Evolutionary conservation across 495 filamentous ascomycete genomes (phyloP).

Genomic region (Tuber umbilicatum): DNA sequence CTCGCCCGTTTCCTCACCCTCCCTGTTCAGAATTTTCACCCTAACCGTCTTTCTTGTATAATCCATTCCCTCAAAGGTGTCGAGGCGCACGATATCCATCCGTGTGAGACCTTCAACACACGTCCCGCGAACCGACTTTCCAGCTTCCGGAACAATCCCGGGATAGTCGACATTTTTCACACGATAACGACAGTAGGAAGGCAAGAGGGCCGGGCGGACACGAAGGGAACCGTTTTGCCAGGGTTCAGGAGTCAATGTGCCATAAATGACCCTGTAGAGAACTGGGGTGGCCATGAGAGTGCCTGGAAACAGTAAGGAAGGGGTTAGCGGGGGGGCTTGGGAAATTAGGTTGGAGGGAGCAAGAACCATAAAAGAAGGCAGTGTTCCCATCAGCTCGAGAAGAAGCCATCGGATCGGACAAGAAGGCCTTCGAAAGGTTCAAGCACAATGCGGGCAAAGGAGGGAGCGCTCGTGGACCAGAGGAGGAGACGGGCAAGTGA

Average conservation of each 20-base stretch:
- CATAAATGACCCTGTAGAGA: conserved; percentile 75
- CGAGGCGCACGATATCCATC: conserved; percentile 67
- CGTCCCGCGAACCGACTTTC: conserved; percentile 65
- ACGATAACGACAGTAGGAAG: conserved; percentile 61
- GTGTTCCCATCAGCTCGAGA: conserved; percentile 40
- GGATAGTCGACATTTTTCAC: conserved; percentile 71
- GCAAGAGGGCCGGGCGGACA: conserved; percentile 69
- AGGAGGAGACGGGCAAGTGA: neutral
- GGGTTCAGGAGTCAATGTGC: conserved; percentile 48
- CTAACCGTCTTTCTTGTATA: conserved; percentile 61
- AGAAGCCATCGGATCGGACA: neutral
- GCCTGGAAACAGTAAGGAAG: conserved; percentile 38
- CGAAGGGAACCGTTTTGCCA: conserved; percentile 53
- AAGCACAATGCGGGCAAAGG: neutral
- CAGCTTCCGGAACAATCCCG: conserved; percentile 57
- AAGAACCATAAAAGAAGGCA: conserved; percentile 63
- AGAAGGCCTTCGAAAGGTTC: neutral
- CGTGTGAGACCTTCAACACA: conserved; percentile 72
- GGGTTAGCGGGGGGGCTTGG: neutral
- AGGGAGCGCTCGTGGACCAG: neutral
- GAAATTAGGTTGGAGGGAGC: neutral
- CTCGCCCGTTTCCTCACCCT: conserved; percentile 51
- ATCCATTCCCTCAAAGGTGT: conserved; percentile 72
- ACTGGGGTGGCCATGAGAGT: conserved; percentile 69
- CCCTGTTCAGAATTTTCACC: conserved; percentile 51